Evolutionary conservation across 2,329 filamentous ascomycete genomes (phyloP).

Genomic region (Botryotinia globosa): DNA sequence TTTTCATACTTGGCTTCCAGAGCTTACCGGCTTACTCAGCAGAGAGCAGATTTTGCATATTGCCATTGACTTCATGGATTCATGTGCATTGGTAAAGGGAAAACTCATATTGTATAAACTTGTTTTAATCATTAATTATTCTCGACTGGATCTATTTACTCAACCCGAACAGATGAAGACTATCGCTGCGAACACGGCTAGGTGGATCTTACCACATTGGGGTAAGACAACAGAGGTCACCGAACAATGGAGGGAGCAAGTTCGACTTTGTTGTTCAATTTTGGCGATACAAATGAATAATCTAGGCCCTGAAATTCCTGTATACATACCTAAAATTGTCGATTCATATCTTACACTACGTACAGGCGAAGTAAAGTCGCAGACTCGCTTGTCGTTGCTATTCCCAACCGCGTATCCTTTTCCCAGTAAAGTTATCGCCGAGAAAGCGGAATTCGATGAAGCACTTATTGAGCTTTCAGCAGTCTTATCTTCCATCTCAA

Average conservation of each 20-base stretch:
- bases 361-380: constrained; percentile 50
- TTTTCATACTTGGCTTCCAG: constrained; percentile 96
- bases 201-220: constrained; percentile 95
- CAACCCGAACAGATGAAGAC: constrained; percentile 71
- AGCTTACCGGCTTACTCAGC: constrained; percentile 72
- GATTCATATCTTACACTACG: constrained; percentile 82
- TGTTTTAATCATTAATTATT: constrained; percentile 88
- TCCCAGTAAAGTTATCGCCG: constrained; percentile 64
- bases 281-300: constrained; percentile 80
- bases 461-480: constrained; percentile 84
- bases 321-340: constrained; percentile 87
- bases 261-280: constrained; percentile 89
- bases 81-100: constrained; percentile 81
- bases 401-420: constrained; percentile 93
- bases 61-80: constrained; percentile 90
- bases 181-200: constrained; percentile 75
- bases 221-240: constrained; percentile 69
- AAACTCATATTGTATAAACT: constrained; percentile 91
- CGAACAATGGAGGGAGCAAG: constrained; percentile 88
- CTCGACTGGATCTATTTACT: constrained; percentile 75
- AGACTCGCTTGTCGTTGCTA: constrained; percentile 74
- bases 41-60: constrained; percentile 87
- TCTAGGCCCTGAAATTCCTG: constrained; percentile 76
- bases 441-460: constrained; percentile 70
- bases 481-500: constrained; percentile 78